These are phyloP conservation scores for Penstemon barbatus DNA, from an alignment of 257 asterid species.

Conservation along the genomic window DNA sequence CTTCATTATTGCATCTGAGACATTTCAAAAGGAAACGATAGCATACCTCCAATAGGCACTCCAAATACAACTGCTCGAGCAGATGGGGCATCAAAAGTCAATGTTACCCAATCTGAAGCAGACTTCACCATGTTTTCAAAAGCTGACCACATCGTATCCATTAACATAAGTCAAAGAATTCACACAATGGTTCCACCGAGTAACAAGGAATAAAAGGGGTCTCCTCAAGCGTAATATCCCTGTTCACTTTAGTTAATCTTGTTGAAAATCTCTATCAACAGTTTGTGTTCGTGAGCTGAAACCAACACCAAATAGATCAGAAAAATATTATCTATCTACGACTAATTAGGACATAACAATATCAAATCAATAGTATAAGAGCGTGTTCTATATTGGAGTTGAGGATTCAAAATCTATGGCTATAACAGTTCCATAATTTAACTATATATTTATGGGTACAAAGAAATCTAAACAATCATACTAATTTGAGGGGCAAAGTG, in stretches of 20 bases:
- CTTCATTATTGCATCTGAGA: neutral
- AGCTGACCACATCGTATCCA: constrained; percentile 46
- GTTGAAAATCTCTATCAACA: constrained; percentile 14
- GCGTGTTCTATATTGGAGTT: neutral
- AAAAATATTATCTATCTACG: constrained; percentile 6
- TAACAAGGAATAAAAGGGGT: constrained; percentile 4
- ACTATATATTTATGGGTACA: too few species aligned
- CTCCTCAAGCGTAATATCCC: constrained; percentile 17
- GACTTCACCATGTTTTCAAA: constrained; percentile 52
- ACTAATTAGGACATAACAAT: neutral
- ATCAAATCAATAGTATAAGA: constrained; percentile 15
- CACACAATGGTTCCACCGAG: constrained; percentile 24
- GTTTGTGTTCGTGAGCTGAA: constrained; percentile 24
- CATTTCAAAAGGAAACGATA: neutral
- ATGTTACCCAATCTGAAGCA: constrained; percentile 68
- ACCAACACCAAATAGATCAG: constrained; percentile 17
- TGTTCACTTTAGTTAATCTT: constrained; percentile 26
- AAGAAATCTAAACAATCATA: too few species aligned
- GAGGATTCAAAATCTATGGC: neutral
- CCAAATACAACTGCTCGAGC: constrained; percentile 88
- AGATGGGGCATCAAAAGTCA: constrained; percentile 67
- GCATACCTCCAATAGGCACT: constrained; percentile 79
- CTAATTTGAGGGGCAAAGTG: too few species aligned
- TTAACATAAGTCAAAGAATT: neutral
- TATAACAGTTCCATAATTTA: neutral